These are phyloP conservation scores for Yamadazyma kitorensis DNA, from an alignment of 805 yeast genomes.

Conservation along the genomic window DNA sequence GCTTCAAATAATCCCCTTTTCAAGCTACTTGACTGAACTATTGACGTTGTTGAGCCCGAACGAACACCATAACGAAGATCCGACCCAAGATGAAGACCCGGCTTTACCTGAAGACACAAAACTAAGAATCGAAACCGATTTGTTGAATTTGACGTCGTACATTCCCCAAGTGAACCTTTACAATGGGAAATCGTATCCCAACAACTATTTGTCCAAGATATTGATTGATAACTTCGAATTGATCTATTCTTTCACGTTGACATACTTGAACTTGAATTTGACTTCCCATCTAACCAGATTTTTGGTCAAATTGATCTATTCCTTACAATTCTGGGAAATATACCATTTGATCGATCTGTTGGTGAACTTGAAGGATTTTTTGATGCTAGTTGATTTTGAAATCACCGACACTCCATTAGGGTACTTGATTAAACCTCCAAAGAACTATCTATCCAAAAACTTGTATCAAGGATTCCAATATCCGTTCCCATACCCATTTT, in stretches of 20 bases:
- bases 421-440: constrained; percentile 38
- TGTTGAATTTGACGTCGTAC: constrained; percentile 11
- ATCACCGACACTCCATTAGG: constrained; percentile 36
- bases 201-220: constrained; percentile 32
- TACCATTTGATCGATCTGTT: constrained; percentile 35
- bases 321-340: constrained; percentile 43
- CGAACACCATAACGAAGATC: too few relatives aligned
- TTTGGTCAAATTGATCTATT: constrained; percentile 36
- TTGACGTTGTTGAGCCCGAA: constrained; percentile 24
- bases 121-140: constrained; percentile 24
- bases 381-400: constrained; percentile 33
- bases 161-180: constrained; percentile 5
- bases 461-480: constrained; percentile 41
- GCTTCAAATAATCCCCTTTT: constrained; percentile 23
- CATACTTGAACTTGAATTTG: constrained; percentile 37
- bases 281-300: constrained; percentile 38
- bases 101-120: constrained; percentile 20
- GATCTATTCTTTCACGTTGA: constrained; percentile 27
- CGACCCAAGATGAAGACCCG: constrained; percentile 25
- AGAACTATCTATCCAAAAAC: constrained; percentile 30
- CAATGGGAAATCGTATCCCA: constrained; percentile 23
- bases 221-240: constrained; percentile 37
- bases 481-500: constrained; percentile 46
- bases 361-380: constrained; percentile 32
- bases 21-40: constrained; percentile 29